A percentile compares a stretch with the other conserved stretches of the same genome.
phyloP scores from a whole-genome alignment of 805 yeast species.

The Kodamaea fukazawae region DNA sequence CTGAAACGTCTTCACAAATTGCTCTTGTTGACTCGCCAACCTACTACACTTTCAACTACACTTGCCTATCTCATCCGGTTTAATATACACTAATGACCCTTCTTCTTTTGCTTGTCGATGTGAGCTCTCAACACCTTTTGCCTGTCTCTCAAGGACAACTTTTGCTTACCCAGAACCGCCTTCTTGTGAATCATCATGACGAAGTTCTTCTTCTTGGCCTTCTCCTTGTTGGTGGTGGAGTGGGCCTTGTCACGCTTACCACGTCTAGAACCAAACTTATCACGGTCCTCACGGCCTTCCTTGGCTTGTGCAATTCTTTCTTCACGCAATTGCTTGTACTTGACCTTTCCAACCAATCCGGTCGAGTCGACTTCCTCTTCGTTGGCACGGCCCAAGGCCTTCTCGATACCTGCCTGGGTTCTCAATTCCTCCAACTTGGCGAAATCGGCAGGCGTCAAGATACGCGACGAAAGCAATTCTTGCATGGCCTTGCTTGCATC shows the following conservation, averaged over 20 bases:
- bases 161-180: conserved; percentile 91
- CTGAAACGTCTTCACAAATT: no score
- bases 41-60: no score
- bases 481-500: conserved; percentile 36
- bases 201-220: conserved; percentile 97
- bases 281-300: conserved; percentile 94
- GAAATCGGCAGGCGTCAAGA: conserved; percentile 96
- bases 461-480: conserved; percentile 66
- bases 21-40: no score
- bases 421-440: conserved; percentile 90
- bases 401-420: conserved; percentile 81
- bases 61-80: background rate
- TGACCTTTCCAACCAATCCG: conserved; percentile 71
- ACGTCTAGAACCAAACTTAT: conserved; percentile 82
- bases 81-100: conserved; percentile 48
- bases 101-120: conserved; percentile 85
- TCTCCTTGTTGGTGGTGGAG: conserved; percentile 93
- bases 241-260: conserved; percentile 76
- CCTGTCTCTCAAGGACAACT: conserved; percentile 84
- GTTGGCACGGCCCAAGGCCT: conserved; percentile 64
- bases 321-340: conserved; percentile 82
- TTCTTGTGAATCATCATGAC: conserved; percentile 98
- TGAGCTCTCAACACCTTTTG: conserved; percentile 86
- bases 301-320: conserved; percentile 82
- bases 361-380: conserved; percentile 87